phyloP scores from a whole-genome alignment of 1,284 basidiomycete species.

The Marasmius oreades region DNA sequence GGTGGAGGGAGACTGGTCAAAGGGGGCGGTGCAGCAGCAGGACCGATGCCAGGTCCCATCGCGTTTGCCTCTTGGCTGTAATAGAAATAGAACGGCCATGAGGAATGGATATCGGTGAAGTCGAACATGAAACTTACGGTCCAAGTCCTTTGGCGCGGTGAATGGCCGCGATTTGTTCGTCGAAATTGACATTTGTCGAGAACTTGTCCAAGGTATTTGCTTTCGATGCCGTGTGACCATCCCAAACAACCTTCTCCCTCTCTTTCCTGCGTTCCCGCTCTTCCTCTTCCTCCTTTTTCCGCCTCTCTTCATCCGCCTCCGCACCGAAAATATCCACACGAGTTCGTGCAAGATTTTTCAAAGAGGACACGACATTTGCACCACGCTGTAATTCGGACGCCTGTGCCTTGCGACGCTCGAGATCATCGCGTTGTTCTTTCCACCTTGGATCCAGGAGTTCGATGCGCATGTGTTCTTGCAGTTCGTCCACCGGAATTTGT shows the following conservation, averaged over 20 bases:
- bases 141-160: slow-evolving; percentile 87
- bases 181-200: slow-evolving; percentile 86
- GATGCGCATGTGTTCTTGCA: slow-evolving; percentile 98
- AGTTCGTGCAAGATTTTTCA: slow-evolving; percentile 85
- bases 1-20: slow-evolving; percentile 59
- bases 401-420: slow-evolving; percentile 88
- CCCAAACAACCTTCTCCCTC: slow-evolving; percentile 92
- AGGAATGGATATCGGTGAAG: slow-evolving; percentile 4
- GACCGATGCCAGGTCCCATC: slow-evolving; percentile 82
- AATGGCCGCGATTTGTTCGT: slow-evolving; percentile 93
- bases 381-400: slow-evolving; percentile 85
- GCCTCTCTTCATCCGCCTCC: slow-evolving; percentile 83
- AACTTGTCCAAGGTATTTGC: slow-evolving; percentile 86
- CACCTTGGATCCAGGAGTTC: slow-evolving; percentile 96
- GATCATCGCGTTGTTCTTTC: slow-evolving; percentile 88
- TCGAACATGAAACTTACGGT: slow-evolving; percentile 48
- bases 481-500: slow-evolving; percentile 90
- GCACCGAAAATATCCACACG: slow-evolving; percentile 95
- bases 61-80: slow-evolving; percentile 66
- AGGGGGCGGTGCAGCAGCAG: slow-evolving; percentile 64
- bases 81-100: slow-evolving; percentile 13
- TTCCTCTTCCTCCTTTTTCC: slow-evolving; percentile 83
- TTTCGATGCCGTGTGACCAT: slow-evolving; percentile 91
- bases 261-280: slow-evolving; percentile 76
- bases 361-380: slow-evolving; percentile 88